Evolutionary conservation across 2,329 filamentous ascomycete species (phyloP), one percentile per base, ranked within the genome.

Genomic region (Ascochyta koolunga): DNA sequence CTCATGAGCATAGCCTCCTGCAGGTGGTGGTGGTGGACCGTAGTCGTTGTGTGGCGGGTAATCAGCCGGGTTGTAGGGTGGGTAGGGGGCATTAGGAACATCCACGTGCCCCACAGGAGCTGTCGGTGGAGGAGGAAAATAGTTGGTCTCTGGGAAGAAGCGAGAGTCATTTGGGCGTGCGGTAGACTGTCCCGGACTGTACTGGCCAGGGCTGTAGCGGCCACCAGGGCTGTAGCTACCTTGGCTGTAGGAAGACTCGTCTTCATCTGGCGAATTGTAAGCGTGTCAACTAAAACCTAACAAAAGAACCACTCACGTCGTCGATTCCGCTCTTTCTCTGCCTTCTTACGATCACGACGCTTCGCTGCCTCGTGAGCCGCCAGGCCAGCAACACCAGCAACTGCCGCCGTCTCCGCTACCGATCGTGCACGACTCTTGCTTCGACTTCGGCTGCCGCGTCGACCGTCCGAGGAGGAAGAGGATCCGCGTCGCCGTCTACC

Each of bases 361-460:
- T 84, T 83, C 21, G 80, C 78, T 62, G 82, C 79, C 65, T 86
- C 82, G 65, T 85, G 80, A 15, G 83, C 83, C 38, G 82, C 82
- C 58, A 83, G 74, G 21, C 82, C 84, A 44, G 81, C 82, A 18
- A 80, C 83, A 45, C 81, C 83, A 54, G 84, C 84, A 44, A 83
- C 83, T 24, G 83, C 78, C 22, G 82, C 84, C 22, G 82, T 82
- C 54, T 80, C 80, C 18, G 83, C 83, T 22, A 83, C 76, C 54
- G 79, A 78, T 46, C 79, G 76, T 54, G 77, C 80, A 24, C 80
- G 78, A 58, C 79, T 80, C 54, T 79, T 78, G 59, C 77, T 81
- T 42, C 77, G 71, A 50, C 75, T 76, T 21, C 72, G 67, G 65
- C 49, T 70, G 66, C 43, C 71, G 63, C 70, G 68, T 65, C 73